Percentiles rank a stretch among this genome's conserved stretches.
These are phyloP conservation scores for Neurospora cerealis DNA, from an alignment of 495 filamentous ascomycete genomes.

Conservation along the genomic window DNA sequence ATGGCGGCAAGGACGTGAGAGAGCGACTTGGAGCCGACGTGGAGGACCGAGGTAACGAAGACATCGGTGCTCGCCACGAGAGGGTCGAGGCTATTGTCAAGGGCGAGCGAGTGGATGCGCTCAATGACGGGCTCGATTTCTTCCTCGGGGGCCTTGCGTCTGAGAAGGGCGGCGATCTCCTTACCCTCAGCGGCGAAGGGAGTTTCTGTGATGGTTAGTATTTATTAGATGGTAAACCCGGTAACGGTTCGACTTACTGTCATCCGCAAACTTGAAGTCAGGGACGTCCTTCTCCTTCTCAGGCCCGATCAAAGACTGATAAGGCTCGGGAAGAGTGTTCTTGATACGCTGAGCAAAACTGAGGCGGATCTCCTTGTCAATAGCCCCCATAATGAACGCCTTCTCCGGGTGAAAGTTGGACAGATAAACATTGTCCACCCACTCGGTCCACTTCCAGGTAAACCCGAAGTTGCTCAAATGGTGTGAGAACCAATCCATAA, in stretches of 20 bases:
- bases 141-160: conserved; percentile 71
- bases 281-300: conserved; percentile 89
- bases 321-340: conserved; percentile 80
- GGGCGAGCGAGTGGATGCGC: conserved; percentile 65
- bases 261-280: conserved; percentile 79
- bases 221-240: not conserved
- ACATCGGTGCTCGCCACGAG: conserved; percentile 80
- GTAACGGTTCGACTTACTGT: conserved; percentile 45
- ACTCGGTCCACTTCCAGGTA: conserved; percentile 99
- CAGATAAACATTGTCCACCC: conserved; percentile 78
- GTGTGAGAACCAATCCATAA: conserved; percentile 96
- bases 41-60: conserved; percentile 86
- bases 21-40: conserved; percentile 85
- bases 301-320: conserved; percentile 69
- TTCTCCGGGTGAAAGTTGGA: conserved; percentile 75
- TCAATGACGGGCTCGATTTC: conserved; percentile 70
- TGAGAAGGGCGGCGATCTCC: conserved; percentile 67
- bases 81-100: conserved; percentile 58
- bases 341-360: conserved; percentile 95
- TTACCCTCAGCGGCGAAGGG: conserved; percentile 73
- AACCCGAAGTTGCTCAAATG: conserved; percentile 99
- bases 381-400: conserved; percentile 76
- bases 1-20: conserved; percentile 94
- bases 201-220: conserved; percentile 42
- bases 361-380: conserved; percentile 95